Evolutionary conservation across 2,329 filamentous ascomycete species (phyloP).

Genomic region (Fusarium solani-melongenae): DNA sequence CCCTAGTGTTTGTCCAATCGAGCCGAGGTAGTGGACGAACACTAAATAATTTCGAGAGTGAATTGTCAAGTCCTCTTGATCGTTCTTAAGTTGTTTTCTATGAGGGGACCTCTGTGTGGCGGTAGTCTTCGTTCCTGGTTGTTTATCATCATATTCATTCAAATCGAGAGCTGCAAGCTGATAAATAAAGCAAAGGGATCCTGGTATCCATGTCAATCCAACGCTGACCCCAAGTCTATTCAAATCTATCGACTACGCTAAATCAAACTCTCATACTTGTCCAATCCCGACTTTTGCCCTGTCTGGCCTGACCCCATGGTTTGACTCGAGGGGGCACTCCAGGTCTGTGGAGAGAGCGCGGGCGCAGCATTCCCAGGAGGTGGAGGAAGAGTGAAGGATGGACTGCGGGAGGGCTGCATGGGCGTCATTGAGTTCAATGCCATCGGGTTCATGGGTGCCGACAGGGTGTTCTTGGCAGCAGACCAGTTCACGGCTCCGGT

Average conservation of each 20-base stretch:
- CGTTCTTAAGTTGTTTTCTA: not conserved
- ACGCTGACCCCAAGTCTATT: not conserved
- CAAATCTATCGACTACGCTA: slow-evolving; percentile 46
- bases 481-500: slow-evolving; percentile 63
- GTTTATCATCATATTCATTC: not conserved
- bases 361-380: slow-evolving; percentile 54
- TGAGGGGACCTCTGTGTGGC: not conserved
- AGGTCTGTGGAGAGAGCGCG: slow-evolving; percentile 46
- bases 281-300: slow-evolving; percentile 64
- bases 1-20: too few species aligned
- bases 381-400: slow-evolving; percentile 69
- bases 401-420: slow-evolving; percentile 57
- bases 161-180: not conserved
- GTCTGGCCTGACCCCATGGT: slow-evolving; percentile 27
- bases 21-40: not conserved
- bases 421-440: slow-evolving; percentile 58
- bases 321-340: slow-evolving; percentile 7
- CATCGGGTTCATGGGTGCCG: slow-evolving; percentile 37
- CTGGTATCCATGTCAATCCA: not conserved
- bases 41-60: not conserved
- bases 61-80: not conserved
- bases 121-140: not conserved
- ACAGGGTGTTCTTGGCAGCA: slow-evolving; percentile 62
- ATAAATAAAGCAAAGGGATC: not conserved
- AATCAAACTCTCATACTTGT: slow-evolving; percentile 76